Conservation (phyloP, 305 asterid species). For the Nicotiana rustica region DNA sequence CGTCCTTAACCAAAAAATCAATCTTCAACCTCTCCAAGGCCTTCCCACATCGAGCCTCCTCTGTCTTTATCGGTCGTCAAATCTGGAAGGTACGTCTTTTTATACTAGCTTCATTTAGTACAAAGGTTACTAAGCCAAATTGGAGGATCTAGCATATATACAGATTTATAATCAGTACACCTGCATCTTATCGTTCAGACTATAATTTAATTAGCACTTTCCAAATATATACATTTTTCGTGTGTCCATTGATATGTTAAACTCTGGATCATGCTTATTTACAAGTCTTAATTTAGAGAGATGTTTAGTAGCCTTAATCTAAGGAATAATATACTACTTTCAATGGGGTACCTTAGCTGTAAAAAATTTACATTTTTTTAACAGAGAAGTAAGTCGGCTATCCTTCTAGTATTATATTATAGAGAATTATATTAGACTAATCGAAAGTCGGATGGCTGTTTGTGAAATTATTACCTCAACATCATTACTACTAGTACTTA, state of each 20-base stretch:
- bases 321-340: background rate
- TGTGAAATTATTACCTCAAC: background rate
- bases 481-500: background rate
- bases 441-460: background rate
- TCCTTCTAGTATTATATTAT: too few species aligned
- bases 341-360: background rate
- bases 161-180: too few species aligned
- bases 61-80: constrained; percentile 28
- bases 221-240: too few species aligned
- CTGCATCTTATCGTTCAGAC: too few species aligned
- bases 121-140: too few species aligned
- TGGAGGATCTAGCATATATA: too few species aligned
- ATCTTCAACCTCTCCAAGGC: constrained; percentile 23
- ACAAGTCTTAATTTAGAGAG: too few species aligned
- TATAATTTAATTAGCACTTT: too few species aligned
- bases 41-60: constrained; percentile 11
- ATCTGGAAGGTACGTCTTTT: background rate
- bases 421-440: too few species aligned
- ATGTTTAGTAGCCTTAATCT: background rate
- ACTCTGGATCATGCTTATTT: too few species aligned
- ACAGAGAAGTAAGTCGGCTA: background rate
- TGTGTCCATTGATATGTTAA: too few species aligned
- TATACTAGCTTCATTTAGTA: background rate
- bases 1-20: constrained; percentile 15
- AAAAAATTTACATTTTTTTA: too few species aligned